Conservation (phyloP, 257 asterid species). For the Penstemon davidsonii region DNA sequence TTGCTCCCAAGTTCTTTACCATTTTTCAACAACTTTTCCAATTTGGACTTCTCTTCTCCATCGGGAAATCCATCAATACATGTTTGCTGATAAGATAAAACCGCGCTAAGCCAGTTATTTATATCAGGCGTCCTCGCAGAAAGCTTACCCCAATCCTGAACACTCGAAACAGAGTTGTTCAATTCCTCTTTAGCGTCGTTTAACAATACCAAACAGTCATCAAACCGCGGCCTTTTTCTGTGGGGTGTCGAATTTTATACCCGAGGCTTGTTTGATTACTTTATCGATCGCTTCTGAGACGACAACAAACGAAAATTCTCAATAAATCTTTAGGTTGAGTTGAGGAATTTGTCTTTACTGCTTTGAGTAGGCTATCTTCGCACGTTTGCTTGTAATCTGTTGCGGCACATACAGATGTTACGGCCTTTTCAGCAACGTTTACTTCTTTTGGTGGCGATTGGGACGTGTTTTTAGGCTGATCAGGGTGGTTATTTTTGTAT, state of each 20-base stretch:
- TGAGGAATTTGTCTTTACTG: constrained; percentile 35
- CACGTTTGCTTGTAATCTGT: constrained; percentile 72
- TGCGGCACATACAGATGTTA: constrained; percentile 47
- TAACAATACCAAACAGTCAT: constrained; percentile 57
- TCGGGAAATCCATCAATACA: constrained; percentile 82
- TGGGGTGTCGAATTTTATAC: constrained; percentile 45
- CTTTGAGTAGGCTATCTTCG: constrained; percentile 46
- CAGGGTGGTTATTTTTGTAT: constrained; percentile 29
- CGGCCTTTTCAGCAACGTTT: constrained; percentile 40
- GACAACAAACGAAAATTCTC: constrained; percentile 51
- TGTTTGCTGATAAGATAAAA: constrained; percentile 69
- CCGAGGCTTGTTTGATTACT: constrained; percentile 34
- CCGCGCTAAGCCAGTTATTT: constrained; percentile 83
- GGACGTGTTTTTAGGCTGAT: neutral
- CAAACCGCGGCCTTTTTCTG: constrained; percentile 50
- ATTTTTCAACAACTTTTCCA: constrained; percentile 39
- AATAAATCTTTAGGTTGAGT: constrained; percentile 45
- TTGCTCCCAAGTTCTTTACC: constrained; percentile 65
- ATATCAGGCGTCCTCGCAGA: constrained; percentile 43
- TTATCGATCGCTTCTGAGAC: constrained; percentile 46
- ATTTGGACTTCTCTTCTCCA: constrained; percentile 45
- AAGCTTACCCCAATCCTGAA: constrained; percentile 26
- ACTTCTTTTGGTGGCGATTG: neutral
- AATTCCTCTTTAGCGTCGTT: constrained; percentile 72
- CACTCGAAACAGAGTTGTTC: constrained; percentile 42